Base-by-base conservation (phyloP, 306 rosid species). In the Senna siamea region DNA sequence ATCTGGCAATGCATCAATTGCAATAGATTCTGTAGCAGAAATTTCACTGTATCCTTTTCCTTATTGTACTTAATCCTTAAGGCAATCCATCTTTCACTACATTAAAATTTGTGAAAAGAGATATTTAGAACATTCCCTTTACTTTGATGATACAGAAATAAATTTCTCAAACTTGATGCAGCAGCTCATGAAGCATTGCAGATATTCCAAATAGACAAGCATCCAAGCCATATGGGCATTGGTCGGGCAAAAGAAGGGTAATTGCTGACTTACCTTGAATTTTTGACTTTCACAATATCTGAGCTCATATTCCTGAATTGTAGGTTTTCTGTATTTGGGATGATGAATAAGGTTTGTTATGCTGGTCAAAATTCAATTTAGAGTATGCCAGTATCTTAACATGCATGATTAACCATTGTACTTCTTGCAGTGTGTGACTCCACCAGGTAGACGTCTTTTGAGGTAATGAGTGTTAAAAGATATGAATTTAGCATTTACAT, bases 171-270 rank as follows among this genome's bases (percentile, higher is more conserved):
- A 87, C 94, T 94, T 58, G 98, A 94, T 78, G 87, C 92, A 40
- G 83, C 95, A 66, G 93, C 97, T 82, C 96, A 88, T 72, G 96
- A 94, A 86, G 94, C 97, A 43, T 81, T 94, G 87, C 98, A 94
- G 80, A 94, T 94, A 82, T 94, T 94, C 87, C 98, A 91, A 83
- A 85, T 79, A 38, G 98, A 94, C 86, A 94, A 88, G 87, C 98
- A 91, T 84, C 96, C 98, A 46, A 94, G 98, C 88, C 92, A 91
- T 77, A 94, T 94, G 98, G 98, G 98, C 82, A 94, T 94, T 75
- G 98, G 98, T 66, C 85, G 96, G 84, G 91, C 97, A 62, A 94
- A 94, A 87, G 98, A 94, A 85, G 98, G 97, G 98, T 93, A 82
- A 54, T 76, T 72, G n/a, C 64, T 77, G 63, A 79, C 71, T 67